A percentile compares a stretch with the other conserved stretches of the same genome.
Evolutionary conservation across 331 rosid species (phyloP).

Genomic region (Malus hybrid): DNA sequence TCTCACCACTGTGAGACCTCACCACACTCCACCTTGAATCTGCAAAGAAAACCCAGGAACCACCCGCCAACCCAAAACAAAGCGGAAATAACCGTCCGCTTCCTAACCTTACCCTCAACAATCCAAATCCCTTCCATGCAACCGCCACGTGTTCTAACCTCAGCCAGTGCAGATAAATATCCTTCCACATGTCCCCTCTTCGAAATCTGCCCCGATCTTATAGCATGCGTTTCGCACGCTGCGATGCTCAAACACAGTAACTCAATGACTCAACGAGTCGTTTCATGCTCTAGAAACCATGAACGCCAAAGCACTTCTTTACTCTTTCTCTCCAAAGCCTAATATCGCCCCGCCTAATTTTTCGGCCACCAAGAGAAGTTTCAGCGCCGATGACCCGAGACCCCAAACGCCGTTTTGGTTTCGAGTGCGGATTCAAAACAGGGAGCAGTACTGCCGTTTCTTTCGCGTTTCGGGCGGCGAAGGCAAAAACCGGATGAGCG

Average conservation of each 20-base stretch:
- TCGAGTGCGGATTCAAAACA: slow-evolving; percentile 2
- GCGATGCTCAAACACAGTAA: neutral
- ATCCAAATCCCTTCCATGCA: neutral
- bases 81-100: neutral
- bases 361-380: slow-evolving; percentile 16
- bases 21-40: no score
- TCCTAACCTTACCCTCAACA: neutral
- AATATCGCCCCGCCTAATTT: slow-evolving; percentile 10
- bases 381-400: neutral
- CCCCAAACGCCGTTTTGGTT: slow-evolving; percentile 7
- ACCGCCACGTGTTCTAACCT: slow-evolving; percentile 50
- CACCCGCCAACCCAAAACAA: neutral
- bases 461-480: slow-evolving; percentile 15
- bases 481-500: neutral
- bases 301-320: slow-evolving; percentile 64
- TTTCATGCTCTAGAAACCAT: slow-evolving; percentile 27
- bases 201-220: neutral
- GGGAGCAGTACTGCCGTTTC: slow-evolving; percentile 21
- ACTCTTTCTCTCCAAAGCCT: slow-evolving; percentile 41
- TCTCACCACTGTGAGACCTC: no score
- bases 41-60: neutral
- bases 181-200: slow-evolving; percentile 7
- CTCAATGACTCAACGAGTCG: neutral
- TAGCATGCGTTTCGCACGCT: neutral
- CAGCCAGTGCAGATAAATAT: slow-evolving; percentile 54